Evolutionary conservation across 2,329 filamentous ascomycete species (phyloP).

Genomic region (Thelonectria olida): DNA sequence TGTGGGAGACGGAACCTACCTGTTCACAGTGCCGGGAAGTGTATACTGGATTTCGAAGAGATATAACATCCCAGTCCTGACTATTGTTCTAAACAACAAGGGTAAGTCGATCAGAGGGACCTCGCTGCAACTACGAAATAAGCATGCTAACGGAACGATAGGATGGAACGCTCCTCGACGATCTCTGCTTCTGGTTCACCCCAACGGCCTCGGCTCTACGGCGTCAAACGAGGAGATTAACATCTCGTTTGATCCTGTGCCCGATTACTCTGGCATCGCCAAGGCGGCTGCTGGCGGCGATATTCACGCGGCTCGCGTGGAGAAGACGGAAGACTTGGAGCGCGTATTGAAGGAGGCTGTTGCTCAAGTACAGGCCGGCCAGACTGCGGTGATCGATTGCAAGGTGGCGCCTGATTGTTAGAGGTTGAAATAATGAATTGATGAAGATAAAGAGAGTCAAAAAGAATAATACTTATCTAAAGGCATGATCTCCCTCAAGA

Average conservation of each 20-base stretch:
- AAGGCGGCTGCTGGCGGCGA: slow-evolving; percentile 67
- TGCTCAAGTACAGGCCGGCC: slow-evolving; percentile 58
- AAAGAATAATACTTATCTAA: slow-evolving; percentile 2
- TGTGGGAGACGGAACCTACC: slow-evolving; percentile 66
- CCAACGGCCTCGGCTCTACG: slow-evolving; percentile 62
- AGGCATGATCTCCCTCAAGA: background rate
- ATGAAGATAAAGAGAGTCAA: slow-evolving; percentile 18
- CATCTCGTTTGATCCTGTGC: slow-evolving; percentile 66
- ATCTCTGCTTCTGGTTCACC: slow-evolving; percentile 66
- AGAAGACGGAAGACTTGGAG: slow-evolving; percentile 57
- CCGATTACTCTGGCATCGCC: slow-evolving; percentile 68
- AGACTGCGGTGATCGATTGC: slow-evolving; percentile 63
- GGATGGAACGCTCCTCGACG: slow-evolving; percentile 69
- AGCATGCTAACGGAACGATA: slow-evolving; percentile 28
- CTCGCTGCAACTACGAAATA: background rate
- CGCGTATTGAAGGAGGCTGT: slow-evolving; percentile 60
- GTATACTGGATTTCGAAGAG: slow-evolving; percentile 65
- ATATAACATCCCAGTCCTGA: slow-evolving; percentile 64
- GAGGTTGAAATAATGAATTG: slow-evolving; percentile 16
- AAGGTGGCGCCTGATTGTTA: slow-evolving; percentile 58
- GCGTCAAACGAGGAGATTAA: slow-evolving; percentile 71
- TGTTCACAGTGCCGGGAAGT: slow-evolving; percentile 63
- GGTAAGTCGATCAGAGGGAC: slow-evolving; percentile 48
- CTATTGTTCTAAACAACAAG: slow-evolving; percentile 66
- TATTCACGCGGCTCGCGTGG: slow-evolving; percentile 59